Evolutionary conservation across 768 basidiomycete species (phyloP), one percentile per base, ranked within the genome.

Genomic region (Mycena latifolia): DNA sequence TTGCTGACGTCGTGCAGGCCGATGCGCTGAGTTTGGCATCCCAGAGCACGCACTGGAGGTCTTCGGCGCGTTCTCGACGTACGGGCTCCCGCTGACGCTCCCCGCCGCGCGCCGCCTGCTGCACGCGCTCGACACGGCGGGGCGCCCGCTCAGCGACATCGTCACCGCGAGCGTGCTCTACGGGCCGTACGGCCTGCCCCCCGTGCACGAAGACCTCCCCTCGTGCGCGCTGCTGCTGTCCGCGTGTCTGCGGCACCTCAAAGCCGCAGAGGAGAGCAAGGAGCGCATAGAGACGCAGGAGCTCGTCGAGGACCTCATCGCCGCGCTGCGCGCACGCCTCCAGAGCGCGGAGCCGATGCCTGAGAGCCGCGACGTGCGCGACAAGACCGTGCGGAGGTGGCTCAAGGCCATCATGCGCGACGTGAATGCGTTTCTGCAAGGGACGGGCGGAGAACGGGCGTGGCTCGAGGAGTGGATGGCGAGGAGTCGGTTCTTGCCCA

Each of bases 381-480:
- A 70, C 35, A 70, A 70, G 65, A 66, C 61, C 22, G 20, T 70
- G 31, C 61, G 69, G 17, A 1, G 17, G 22, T 70, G 69, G 69
- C 27, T 66, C 37, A 66, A 63, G 46, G 53, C 35, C 57, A 29
- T 63, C 2, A 63, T 52, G 65, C 48, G 25, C 24, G 65, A 66
- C 12, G 27, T 70, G 41, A 41, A 56, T 10, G 65, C 51, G 37
- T 66, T 66, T 57, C 43, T 70, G 52, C 55, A 43, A 12, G 47
- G 48, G 31, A 39, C 37, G 10, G 51, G 41, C 0, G 12, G 45
- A 41, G 24, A 29, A 47, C 31, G 53, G 48, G 57, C 7, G 1
- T 70, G 69, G 69, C 61, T 70, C 1, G 65, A 70, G 53, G 33
- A n/a, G 22, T 70, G 69, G 69, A 70, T 70, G 69, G 47, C 22